phyloP scores from a whole-genome alignment of 345 rosid species.

The Mangifera indica region DNA sequence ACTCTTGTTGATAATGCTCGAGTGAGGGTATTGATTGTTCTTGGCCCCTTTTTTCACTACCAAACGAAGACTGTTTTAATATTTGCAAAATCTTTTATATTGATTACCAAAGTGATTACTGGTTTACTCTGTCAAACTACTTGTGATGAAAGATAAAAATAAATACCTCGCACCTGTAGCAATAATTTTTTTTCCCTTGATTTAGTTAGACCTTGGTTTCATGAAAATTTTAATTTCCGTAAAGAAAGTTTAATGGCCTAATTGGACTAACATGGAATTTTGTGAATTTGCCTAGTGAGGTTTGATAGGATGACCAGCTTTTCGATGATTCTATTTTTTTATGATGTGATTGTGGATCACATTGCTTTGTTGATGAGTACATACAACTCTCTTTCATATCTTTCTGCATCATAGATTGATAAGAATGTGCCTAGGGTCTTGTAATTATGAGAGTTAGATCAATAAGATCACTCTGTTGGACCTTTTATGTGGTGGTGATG shows the following conservation, averaged over 20 bases:
- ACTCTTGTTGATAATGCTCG: constrained; percentile 96
- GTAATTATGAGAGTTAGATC: background rate
- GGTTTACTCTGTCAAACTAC: background rate
- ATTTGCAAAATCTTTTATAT: background rate
- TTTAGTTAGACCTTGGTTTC: background rate
- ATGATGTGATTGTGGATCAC: background rate
- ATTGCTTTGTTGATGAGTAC: background rate
- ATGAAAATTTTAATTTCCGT: background rate
- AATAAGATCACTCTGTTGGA: background rate
- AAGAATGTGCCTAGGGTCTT: background rate
- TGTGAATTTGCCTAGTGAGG: background rate
- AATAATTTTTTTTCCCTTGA: too few relatives aligned
- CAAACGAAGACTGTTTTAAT: background rate
- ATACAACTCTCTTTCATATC: background rate
- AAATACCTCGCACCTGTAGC: background rate
- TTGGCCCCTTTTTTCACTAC: background rate
- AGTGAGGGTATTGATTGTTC: constrained; percentile 55
- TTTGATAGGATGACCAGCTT: background rate
- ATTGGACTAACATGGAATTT: background rate
- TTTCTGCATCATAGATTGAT: background rate
- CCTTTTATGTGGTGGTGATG: background rate
- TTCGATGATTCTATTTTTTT: background rate
- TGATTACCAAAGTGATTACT: background rate
- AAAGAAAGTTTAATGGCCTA: background rate
- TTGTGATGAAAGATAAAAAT: background rate